phyloP scores from a whole-genome alignment of 345 rosid species.

The Kernera saxatilis region DNA sequence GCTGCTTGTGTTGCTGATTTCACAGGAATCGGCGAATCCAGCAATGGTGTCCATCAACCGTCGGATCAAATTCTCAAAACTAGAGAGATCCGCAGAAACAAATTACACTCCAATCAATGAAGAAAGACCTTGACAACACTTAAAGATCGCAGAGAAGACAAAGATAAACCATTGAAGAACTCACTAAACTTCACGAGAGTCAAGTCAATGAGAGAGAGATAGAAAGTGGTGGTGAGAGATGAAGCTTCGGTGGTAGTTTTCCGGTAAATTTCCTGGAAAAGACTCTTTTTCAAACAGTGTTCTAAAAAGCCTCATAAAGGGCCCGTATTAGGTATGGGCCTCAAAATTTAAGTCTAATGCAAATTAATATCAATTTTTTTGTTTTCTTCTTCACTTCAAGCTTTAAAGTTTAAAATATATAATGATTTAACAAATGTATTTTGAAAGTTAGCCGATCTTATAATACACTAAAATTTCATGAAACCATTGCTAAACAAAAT shows the following conservation, averaged over 20 bases:
- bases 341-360: too few species aligned
- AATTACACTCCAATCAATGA: neutral
- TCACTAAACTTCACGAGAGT: neutral
- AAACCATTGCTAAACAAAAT: too few species aligned
- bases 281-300: too few species aligned
- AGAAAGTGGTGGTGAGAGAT: neutral
- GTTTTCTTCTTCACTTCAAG: too few species aligned
- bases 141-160: neutral
- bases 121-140: neutral
- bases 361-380: too few species aligned
- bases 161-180: neutral
- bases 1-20: constrained; percentile 31
- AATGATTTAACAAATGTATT: too few species aligned
- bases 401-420: too few species aligned
- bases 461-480: too few species aligned
- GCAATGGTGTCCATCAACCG: neutral
- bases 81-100: neutral
- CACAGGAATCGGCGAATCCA: neutral
- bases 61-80: too few species aligned
- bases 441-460: too few species aligned
- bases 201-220: neutral
- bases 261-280: neutral
- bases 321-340: too few species aligned
- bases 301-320: too few species aligned
- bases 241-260: neutral